A percentile compares a stretch with the other conserved stretches of the same genome.
These are phyloP conservation scores for Penicillium sp. DNA, from an alignment of 2,329 filamentous ascomycete species.

Conservation along the genomic window DNA sequence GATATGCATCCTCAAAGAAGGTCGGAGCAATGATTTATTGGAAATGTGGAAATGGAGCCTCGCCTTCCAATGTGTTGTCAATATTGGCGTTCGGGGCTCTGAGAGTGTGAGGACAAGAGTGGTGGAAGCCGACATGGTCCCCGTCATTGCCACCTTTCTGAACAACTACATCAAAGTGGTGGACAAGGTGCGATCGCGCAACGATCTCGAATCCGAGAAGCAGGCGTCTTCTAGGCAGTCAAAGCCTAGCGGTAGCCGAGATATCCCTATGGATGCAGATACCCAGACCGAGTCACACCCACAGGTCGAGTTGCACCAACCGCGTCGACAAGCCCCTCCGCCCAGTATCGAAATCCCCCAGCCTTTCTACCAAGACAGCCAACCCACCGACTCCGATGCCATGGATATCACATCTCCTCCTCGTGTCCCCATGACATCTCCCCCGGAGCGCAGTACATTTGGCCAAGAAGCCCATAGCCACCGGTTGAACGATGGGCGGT, in stretches of 20 bases:
- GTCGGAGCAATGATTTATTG: slow-evolving; percentile 97
- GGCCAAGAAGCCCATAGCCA: slow-evolving; percentile 53
- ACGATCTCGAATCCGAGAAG: slow-evolving; percentile 71
- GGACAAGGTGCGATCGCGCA: slow-evolving; percentile 84
- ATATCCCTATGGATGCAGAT: slow-evolving; percentile 46
- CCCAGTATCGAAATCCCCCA: slow-evolving; percentile 77
- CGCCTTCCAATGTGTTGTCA: slow-evolving; percentile 97
- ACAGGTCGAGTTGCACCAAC: slow-evolving; percentile 55
- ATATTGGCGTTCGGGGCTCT: slow-evolving; percentile 94
- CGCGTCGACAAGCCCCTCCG: slow-evolving; percentile 76
- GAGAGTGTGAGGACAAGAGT: slow-evolving; percentile 91
- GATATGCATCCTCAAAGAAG: slow-evolving; percentile 97
- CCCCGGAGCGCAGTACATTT: slow-evolving; percentile 68
- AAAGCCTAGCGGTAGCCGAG: slow-evolving; percentile 30
- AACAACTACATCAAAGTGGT: slow-evolving; percentile 98
- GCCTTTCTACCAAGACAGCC: slow-evolving; percentile 51
- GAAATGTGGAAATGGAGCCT: slow-evolving; percentile 99
- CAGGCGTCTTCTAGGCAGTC: slow-evolving; percentile 32
- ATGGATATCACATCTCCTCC: slow-evolving; percentile 63
- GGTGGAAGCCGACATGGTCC: slow-evolving; percentile 98
- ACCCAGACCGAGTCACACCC: slow-evolving; percentile 56
- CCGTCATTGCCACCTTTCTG: slow-evolving; percentile 95
- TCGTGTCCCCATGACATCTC: slow-evolving; percentile 65
- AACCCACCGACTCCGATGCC: slow-evolving; percentile 49
- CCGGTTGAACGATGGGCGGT: slow-evolving; percentile 41